Conservation (phyloP, 768 basidiomycete genomes). For the Infundibulicybe gibba region DNA sequence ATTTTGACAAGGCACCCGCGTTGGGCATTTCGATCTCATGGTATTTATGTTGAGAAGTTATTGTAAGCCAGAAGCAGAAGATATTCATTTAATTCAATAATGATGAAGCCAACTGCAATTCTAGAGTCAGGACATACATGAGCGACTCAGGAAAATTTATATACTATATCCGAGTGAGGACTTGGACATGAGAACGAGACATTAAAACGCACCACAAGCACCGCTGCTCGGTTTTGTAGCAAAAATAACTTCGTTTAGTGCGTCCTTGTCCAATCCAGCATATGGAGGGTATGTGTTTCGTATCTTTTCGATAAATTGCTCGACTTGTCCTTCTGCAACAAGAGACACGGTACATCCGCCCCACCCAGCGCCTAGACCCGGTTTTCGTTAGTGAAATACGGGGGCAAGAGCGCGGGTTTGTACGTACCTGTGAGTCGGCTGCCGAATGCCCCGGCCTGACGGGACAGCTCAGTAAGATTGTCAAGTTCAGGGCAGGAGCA, state of each 20-base stretch:
- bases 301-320: constrained; percentile 59
- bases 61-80: too few relatives aligned
- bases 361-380: constrained; percentile 74
- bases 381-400: neutral
- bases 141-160: constrained; percentile 14
- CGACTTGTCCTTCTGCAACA: constrained; percentile 60
- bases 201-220: constrained; percentile 62
- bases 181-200: neutral
- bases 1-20: too few relatives aligned
- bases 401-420: neutral
- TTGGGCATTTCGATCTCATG: too few relatives aligned
- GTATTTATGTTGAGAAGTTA: too few relatives aligned
- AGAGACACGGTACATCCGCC: constrained; percentile 88
- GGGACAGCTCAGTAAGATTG: constrained; percentile 59
- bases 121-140: too few relatives aligned
- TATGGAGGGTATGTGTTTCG: constrained; percentile 65
- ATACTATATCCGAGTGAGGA: constrained; percentile 14
- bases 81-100: too few relatives aligned
- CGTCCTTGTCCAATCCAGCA: constrained; percentile 50
- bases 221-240: constrained; percentile 82
- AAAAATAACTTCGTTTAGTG: constrained; percentile 67
- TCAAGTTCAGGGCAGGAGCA: constrained; percentile 83
- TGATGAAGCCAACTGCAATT: too few relatives aligned
- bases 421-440: constrained; percentile 75
- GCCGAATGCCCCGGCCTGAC: constrained; percentile 72